Conservation (phyloP, 352 stramenopile species). For the Globisporangium radiosum region DNA sequence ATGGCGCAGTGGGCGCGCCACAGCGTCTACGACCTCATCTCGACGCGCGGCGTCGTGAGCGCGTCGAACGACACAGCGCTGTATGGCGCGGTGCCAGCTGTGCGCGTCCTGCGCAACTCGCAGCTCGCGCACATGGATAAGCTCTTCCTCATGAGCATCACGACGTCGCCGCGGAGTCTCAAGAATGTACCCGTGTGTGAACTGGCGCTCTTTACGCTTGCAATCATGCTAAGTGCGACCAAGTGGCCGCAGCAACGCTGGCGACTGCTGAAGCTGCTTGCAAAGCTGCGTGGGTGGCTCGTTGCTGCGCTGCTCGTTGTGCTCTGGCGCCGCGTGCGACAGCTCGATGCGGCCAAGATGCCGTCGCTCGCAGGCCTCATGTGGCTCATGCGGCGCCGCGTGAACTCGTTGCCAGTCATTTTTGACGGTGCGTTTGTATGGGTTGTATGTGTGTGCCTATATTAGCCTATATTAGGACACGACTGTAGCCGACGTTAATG, state of each 20-base stretch:
- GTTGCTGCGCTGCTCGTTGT: conserved; percentile 17
- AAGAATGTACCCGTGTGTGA: conserved; percentile 32
- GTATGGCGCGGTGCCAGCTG: conserved; percentile 40
- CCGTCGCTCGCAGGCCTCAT: conserved; percentile 48
- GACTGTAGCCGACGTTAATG: neutral
- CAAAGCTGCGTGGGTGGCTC: conserved; percentile 7
- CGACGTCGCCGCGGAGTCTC: conserved; percentile 44
- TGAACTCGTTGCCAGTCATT: conserved; percentile 41
- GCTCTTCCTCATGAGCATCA: conserved; percentile 50
- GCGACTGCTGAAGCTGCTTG: neutral
- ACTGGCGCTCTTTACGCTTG: conserved; percentile 8
- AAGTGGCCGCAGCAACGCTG: conserved; percentile 7
- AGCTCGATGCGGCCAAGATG: conserved; percentile 61
- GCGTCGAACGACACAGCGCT: conserved; percentile 36
- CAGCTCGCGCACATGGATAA: conserved; percentile 53
- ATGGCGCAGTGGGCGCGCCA: conserved; percentile 56
- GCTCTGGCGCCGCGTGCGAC: conserved; percentile 27
- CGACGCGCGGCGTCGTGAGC: conserved; percentile 27
- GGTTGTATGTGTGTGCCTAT: neutral
- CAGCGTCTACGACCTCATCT: conserved; percentile 27
- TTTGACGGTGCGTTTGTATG: conserved; percentile 31
- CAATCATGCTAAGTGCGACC: neutral
- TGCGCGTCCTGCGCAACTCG: conserved; percentile 40
- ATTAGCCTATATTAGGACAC: neutral
- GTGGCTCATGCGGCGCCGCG: conserved; percentile 52